Evolutionary conservation across 2,329 filamentous ascomycete genomes (phyloP), one percentile per base, ranked within the genome.

Genomic region (Colletotrichum somersetense): DNA sequence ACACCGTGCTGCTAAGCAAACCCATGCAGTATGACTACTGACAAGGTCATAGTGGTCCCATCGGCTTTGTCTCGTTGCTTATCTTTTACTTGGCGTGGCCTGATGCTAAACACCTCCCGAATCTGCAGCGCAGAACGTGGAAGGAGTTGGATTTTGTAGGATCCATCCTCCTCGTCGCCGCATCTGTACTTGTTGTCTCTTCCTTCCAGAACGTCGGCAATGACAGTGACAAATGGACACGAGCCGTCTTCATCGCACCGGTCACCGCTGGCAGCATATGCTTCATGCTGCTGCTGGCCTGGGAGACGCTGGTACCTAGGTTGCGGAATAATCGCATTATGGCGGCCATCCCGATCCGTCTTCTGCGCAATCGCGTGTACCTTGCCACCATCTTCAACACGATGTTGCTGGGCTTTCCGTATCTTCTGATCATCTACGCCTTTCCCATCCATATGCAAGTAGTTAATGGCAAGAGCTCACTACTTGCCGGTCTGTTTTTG

Each of bases 171-270:
- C 79, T 89, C 16, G 83, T 91, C 11, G 80, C 85, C 3, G 85
- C 87, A 1, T 85, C 88, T 0, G 85, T 88, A 0, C 82, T 90
- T 2, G 81, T 90, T 5, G 86, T 90, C 0, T 90, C 89, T 74
- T 81, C 89, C 1, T 89, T 91, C 67, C 88, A 91, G 75, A 85
- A 85, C 73, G 83, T 83, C 3, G 85, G 85, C 1, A 77, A 78
- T 0, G 73, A 79, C 3, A 69, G 73, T 0, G 73, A 80, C n/a
- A 76, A 79, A 50, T 90, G 88, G 87, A 72, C 72, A 6, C 75
- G 77, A 10, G 78, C 80, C 10, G 66, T 81, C 20, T 87, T 87
- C 73, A 75, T 86, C 26, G 83, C 78, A 1, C 84, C 85, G 1
- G 75, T 87, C 3, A 65, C 82, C 7, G 30, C 80, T 1, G 84